phyloP scores from a whole-genome alignment of 1,284 basidiomycete species.

The Pseudozyma pruni region DNA sequence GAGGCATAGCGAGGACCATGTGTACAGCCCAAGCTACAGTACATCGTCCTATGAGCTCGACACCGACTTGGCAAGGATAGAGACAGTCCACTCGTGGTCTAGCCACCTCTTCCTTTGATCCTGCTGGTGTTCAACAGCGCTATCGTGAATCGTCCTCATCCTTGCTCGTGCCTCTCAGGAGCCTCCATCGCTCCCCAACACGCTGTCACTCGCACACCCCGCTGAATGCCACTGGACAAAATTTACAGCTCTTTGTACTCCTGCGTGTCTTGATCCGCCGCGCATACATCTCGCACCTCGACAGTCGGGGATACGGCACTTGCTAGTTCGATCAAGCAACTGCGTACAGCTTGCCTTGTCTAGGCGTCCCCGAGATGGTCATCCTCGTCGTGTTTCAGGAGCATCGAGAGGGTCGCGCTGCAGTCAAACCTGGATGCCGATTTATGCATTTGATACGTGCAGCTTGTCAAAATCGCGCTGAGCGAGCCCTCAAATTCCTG shows the following conservation, averaged over 20 bases:
- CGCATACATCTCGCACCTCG: no score
- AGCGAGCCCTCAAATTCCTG: not conserved
- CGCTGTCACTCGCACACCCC: no score
- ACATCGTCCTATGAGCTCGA: no score
- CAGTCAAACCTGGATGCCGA: slow-evolving; percentile 5
- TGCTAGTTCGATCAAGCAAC: no score
- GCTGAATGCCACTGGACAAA: not conserved
- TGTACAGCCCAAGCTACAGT: no score
- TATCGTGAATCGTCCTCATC: slow-evolving; percentile 5
- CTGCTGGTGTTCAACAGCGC: not conserved
- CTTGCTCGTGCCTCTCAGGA: no score
- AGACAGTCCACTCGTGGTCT: slow-evolving; percentile 21
- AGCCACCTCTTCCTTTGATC: not conserved
- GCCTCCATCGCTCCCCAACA: no score
- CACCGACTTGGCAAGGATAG: slow-evolving; percentile 19
- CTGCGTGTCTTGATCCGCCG: no score
- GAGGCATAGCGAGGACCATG: no score
- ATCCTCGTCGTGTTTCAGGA: not conserved
- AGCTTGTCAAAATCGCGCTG: slow-evolving; percentile 31
- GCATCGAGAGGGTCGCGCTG: not conserved
- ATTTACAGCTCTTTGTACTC: no score
- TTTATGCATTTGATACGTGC: slow-evolving; percentile 16
- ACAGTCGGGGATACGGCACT: no score
- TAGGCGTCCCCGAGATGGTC: not conserved
- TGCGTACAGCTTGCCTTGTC: no score